Percentiles rank a stretch among this genome's conserved stretches.
Evolutionary conservation across 805 yeast genomes (phyloP).

Genomic region (Sugiyamaella floridensis): DNA sequence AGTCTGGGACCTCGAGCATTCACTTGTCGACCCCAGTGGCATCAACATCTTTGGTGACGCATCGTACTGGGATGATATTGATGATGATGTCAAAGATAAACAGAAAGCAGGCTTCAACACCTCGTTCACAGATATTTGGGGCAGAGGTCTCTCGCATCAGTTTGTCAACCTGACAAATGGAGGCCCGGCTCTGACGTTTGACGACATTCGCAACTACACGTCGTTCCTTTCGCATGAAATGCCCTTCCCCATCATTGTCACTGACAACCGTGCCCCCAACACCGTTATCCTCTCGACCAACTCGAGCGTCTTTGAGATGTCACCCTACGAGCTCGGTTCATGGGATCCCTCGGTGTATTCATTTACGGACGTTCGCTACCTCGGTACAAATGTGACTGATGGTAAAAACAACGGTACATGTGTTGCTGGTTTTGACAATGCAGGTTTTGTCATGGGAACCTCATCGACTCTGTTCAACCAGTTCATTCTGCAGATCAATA

Average conservation of each 20-base stretch:
- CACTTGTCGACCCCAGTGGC: slow-evolving; percentile 60
- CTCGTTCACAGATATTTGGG: slow-evolving; percentile 76
- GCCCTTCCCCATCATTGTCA: slow-evolving; percentile 67
- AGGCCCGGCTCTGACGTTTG: slow-evolving; percentile 57
- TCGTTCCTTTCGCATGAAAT: slow-evolving; percentile 54
- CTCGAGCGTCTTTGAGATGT: slow-evolving; percentile 51
- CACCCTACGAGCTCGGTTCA: slow-evolving; percentile 73
- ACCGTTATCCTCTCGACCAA: slow-evolving; percentile 49
- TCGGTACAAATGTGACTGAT: slow-evolving; percentile 57
- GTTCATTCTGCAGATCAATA: slow-evolving; percentile 50
- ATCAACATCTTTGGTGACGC: slow-evolving; percentile 46
- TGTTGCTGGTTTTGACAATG: slow-evolving; percentile 66
- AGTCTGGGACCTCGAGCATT: slow-evolving; percentile 63
- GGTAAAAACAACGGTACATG: slow-evolving; percentile 56
- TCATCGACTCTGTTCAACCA: slow-evolving; percentile 76
- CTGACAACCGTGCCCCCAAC: slow-evolving; percentile 39
- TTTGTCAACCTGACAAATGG: slow-evolving; percentile 56
- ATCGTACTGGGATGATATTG: slow-evolving; percentile 40
- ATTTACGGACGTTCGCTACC: slow-evolving; percentile 59
- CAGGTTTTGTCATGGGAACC: slow-evolving; percentile 76
- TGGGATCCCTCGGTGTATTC: slow-evolving; percentile 74
- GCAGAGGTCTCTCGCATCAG: slow-evolving; percentile 66
- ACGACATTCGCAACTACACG: slow-evolving; percentile 51
- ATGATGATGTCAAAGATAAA: slow-evolving; percentile 48
- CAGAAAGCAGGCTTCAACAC: slow-evolving; percentile 60